Base-by-base conservation (phyloP, 306 rosid species). In the Vicia sativa region DNA sequence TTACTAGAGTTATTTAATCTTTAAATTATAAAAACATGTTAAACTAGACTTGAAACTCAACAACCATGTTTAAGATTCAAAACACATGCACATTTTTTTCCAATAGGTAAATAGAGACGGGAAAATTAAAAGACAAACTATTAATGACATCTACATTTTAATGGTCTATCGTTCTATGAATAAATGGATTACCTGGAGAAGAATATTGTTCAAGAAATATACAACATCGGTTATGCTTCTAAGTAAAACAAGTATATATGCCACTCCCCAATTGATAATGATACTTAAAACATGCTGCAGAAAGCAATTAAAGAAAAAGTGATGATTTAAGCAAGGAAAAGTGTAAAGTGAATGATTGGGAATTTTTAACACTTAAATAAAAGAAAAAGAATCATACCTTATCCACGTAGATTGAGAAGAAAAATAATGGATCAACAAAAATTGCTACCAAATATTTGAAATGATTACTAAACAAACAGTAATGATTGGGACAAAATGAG, bases 181-280 rank as follows among this genome's bases (percentile, higher is more conserved):
- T 28, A 28, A 6, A 28, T 28, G 3, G 31, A 28, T 4, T 28
- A 28, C 3, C 31, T n/a, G n/a, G n/a, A n/a, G n/a, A n/a, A 92
- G 83, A 44, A 92, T 86, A n/a, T n/a, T n/a, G 78, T 92, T 82
- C 43, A 92, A 66, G 37, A 87, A 70, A 79, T 80, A 84, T 34
- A 87, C 28, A 26, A 84, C 5, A 89, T 92, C 98, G 42, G 80
- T 81, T 29, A 89, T 3, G 87, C 91, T 86, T 84, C 98, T 78
- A 55, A 92, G 11, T 35, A 35, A 54, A 77, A 87, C 96, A 62
- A 92, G 74, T 11, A 67, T 43, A 15, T 38, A 78, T 48, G 88
- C 76, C 74, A 81, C 16, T 5, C 66, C 34, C 85, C 64, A 11
- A 68, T 85, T 7, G 35, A 92, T 54, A 73, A 67, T 72, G 29